A percentile compares a stretch with the other conserved stretches of the same genome.
Evolutionary conservation across 1,284 basidiomycete genomes (phyloP).

Genomic region (Peniophora sp.): DNA sequence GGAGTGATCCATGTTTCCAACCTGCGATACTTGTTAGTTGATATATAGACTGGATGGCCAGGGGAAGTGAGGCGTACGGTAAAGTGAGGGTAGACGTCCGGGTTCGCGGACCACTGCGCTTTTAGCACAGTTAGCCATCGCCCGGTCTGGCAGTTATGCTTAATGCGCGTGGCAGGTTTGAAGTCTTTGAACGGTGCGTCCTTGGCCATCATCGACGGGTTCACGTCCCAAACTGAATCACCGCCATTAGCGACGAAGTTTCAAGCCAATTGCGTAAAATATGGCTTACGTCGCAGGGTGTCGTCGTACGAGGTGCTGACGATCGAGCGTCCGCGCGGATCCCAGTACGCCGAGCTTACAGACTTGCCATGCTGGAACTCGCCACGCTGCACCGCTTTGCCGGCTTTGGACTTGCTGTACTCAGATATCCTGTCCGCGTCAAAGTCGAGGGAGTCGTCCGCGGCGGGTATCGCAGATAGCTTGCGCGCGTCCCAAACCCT

Average conservation of each 20-base stretch:
- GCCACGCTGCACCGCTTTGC: conserved; percentile 46
- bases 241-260: too few species aligned
- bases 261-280: too few species aligned
- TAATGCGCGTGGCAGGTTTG: conserved; percentile 51
- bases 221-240: conserved; percentile 75
- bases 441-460: conserved; percentile 31
- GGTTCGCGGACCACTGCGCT: conserved; percentile 70
- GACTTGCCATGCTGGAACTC: conserved; percentile 66
- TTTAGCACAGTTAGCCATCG: conserved; percentile 70
- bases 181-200: conserved; percentile 46
- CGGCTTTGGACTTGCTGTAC: conserved; percentile 40
- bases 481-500: conserved; percentile 70
- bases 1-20: conserved; percentile 72
- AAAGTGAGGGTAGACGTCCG: conserved; percentile 73
- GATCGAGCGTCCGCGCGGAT: conserved; percentile 63
- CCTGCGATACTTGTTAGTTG: conserved; percentile 25
- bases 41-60: background rate
- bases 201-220: conserved; percentile 35
- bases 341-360: conserved; percentile 77
- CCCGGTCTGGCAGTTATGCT: conserved; percentile 74
- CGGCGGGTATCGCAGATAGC: too few species aligned
- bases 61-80: conserved; percentile 39
- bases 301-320: conserved; percentile 80
- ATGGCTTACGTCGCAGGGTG: conserved; percentile 50
- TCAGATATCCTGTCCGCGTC: conserved; percentile 39